Conservation (phyloP, 306 rosid genomes). For the Glycine latifolia region DNA sequence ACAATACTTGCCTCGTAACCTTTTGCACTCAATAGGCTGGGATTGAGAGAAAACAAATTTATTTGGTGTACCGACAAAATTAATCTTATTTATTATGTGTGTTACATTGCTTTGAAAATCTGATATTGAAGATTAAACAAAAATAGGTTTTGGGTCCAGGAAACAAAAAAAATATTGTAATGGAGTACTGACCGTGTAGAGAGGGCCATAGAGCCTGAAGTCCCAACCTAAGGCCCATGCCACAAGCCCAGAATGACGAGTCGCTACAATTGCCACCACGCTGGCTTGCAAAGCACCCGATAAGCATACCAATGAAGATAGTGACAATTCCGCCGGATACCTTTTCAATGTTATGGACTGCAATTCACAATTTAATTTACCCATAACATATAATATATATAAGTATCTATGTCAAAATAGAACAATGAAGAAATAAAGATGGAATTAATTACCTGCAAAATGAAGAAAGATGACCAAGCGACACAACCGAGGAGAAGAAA, state of each 20-base stretch:
- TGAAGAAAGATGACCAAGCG: slow-evolving; percentile 54
- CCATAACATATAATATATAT: no score
- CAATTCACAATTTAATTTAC: slow-evolving; percentile 3
- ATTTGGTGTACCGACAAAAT: not conserved
- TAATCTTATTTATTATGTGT: not conserved
- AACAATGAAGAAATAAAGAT: not conserved
- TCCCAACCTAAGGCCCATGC: slow-evolving; percentile 76
- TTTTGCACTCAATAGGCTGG: no score
- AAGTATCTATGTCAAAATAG: not conserved
- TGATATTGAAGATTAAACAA: no score
- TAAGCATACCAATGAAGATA: slow-evolving; percentile 67
- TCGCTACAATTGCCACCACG: slow-evolving; percentile 59
- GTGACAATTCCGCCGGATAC: slow-evolving; percentile 71
- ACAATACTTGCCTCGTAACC: not conserved
- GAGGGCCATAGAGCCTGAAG: slow-evolving; percentile 65
- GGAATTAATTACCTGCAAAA: slow-evolving; percentile 45
- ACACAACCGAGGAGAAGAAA: slow-evolving; percentile 50
- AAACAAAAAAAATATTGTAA: not conserved
- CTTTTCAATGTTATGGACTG: slow-evolving; percentile 70
- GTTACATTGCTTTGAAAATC: not conserved
- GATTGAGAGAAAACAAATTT: not conserved
- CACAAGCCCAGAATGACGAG: slow-evolving; percentile 48
- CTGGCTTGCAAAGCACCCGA: slow-evolving; percentile 60
- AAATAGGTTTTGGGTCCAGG: not conserved
- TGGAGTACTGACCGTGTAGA: slow-evolving; percentile 58